Conservation (phyloP, 1,284 basidiomycete genomes). For the Ceratobasidium sp. region DNA sequence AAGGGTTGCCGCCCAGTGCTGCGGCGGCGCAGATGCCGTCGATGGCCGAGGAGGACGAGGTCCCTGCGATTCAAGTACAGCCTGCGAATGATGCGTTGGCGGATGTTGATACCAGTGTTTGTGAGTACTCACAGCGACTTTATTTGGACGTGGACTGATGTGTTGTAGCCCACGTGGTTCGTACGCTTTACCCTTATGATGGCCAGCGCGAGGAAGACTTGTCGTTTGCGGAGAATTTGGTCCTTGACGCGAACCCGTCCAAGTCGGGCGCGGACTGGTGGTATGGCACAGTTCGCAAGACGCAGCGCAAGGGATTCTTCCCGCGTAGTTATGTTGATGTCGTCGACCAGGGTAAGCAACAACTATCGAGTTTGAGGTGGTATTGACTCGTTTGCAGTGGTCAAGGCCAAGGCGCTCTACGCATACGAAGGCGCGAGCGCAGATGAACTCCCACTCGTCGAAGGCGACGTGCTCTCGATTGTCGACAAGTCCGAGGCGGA, state of each 20-base stretch:
- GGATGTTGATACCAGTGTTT: conserved; percentile 76
- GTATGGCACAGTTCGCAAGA: conserved; percentile 78
- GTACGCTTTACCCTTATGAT: conserved; percentile 82
- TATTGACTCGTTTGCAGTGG: conserved; percentile 44
- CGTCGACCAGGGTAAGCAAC: conserved; percentile 69
- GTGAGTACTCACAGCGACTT: conserved; percentile 52
- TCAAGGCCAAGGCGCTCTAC: conserved; percentile 78
- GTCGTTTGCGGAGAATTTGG: conserved; percentile 80
- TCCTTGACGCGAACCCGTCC: conserved; percentile 83
- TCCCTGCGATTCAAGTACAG: conserved; percentile 65
- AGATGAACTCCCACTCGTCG: conserved; percentile 83
- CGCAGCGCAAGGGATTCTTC: conserved; percentile 83
- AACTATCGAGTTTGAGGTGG: not conserved
- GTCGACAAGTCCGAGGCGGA: conserved; percentile 81
- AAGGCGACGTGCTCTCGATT: conserved; percentile 77
- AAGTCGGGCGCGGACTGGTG: conserved; percentile 91
- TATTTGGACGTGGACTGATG: conserved; percentile 26
- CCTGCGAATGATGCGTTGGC: conserved; percentile 62
- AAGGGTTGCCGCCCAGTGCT: conserved; percentile 52
- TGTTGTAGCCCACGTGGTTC: conserved; percentile 67
- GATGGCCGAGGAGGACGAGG: conserved; percentile 60
- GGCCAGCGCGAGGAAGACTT: conserved; percentile 88
- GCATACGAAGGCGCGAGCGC: conserved; percentile 70
- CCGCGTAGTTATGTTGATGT: conserved; percentile 87
- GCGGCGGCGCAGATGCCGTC: conserved; percentile 35